Base-by-base conservation (phyloP, 208 protist genomes). In the Wallacemonas sp. region DNA sequence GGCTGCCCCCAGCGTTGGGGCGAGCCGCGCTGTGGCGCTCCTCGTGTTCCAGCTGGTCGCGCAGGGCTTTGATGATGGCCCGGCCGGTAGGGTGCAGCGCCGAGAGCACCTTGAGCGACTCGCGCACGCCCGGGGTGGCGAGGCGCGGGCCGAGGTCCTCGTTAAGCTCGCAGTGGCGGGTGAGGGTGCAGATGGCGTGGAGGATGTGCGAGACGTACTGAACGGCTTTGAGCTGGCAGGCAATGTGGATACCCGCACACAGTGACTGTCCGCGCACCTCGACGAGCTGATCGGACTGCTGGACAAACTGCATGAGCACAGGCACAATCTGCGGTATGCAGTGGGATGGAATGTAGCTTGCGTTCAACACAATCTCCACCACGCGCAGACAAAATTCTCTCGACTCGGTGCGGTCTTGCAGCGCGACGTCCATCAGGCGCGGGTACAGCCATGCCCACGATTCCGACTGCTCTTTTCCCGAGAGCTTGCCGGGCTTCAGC, bases 391-490 rank as follows among this genome's bases (percentile, higher is more conserved):
- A 89, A 61, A 96, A 92, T 76, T 96, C 87, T 34, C 83, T 78
- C 15, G 86, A 83, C 54, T 93, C 84, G 21, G 85, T 88, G 70
- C 68, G 84, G 62, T 96, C 91, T 62, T 94, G 91, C 37, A 96
- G 65, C 15, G 88, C 91, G 44, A 92, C 91, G 71, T 96, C 91
- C 30, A 93, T 83, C 39, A 96, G 86, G 9, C 91, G 77, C 22
- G 91, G 91, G 63, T 96, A 96, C 34, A 96, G 69, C 88, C 91
- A 96, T 61, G 87, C 86, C 91, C 91, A 96, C 27, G 81, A 82
- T 64, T 96, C 87, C 4, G 79, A 84, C 64, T 96, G 91, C 77
- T 96, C 91, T 66, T 96, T 94, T 27, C 70, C 85, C 12, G 91
- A 93, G 12, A 96, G 74, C 75, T 91, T 94, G 24, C 91, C 91